phyloP scores from a whole-genome alignment of 2,329 filamentous ascomycete species.

The Colletotrichum sublineola region DNA sequence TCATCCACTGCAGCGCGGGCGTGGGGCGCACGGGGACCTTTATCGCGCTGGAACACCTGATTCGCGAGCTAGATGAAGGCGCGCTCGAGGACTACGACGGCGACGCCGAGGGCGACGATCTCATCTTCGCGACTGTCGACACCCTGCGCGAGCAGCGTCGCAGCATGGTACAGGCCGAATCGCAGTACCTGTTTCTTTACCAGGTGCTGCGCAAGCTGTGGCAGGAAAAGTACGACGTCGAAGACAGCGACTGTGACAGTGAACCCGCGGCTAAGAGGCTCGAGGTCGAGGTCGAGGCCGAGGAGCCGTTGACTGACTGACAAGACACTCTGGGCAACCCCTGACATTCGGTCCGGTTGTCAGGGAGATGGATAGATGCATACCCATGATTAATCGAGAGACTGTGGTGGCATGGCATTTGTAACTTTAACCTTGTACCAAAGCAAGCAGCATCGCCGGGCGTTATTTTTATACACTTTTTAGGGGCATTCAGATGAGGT shows the following conservation, averaged over 20 bases:
- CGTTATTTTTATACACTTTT: constrained; percentile 28
- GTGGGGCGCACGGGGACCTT: constrained; percentile 96
- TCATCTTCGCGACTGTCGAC: constrained; percentile 84
- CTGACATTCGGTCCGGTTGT: neutral
- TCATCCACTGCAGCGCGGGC: constrained; percentile 90
- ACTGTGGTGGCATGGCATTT: constrained; percentile 22
- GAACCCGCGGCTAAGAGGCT: constrained; percentile 67
- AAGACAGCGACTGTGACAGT: constrained; percentile 51
- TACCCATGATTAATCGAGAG: constrained; percentile 21
- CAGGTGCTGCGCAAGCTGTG: constrained; percentile 83
- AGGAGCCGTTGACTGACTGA: constrained; percentile 58
- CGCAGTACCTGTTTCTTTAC: constrained; percentile 90
- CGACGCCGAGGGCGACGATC: constrained; percentile 62
- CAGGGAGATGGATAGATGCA: neutral
- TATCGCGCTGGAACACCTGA: constrained; percentile 92
- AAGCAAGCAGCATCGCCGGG: constrained; percentile 21
- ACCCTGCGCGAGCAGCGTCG: constrained; percentile 86
- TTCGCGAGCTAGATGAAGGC: constrained; percentile 84
- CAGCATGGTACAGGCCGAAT: constrained; percentile 93
- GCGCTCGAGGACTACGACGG: constrained; percentile 67
- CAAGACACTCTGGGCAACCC: neutral
- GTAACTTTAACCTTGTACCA: constrained; percentile 30
- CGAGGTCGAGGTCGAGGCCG: constrained; percentile 65
- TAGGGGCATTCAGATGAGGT: neutral
- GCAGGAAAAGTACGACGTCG: constrained; percentile 71